Evolutionary conservation across 495 filamentous ascomycete genomes (phyloP), one percentile per base, ranked within the genome.

Genomic region (Melanomma pulvis-pyrius): DNA sequence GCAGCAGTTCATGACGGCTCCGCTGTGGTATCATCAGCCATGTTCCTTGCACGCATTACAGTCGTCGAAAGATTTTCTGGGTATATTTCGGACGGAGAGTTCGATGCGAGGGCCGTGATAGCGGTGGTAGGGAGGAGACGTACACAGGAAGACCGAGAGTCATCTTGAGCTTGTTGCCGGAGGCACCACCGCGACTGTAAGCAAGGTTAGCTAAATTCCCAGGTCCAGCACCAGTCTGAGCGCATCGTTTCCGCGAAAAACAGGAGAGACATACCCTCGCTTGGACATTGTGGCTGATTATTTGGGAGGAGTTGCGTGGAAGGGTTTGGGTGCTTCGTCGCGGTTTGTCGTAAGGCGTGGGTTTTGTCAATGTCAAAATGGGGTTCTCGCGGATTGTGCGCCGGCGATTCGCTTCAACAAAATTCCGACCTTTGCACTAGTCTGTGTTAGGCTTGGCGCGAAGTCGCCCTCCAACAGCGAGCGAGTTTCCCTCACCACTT

Each of bases 131-230:
- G 54, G 49, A 15, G 48, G 48, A 56, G 41, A 92, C 93, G 82
- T 93, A 97, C 93, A 92, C 90, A 80, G 94, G 94, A 75, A 98
- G 92, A 97, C 90, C 94, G 82, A 98, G 92, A 79, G 94, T 96
- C 94, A 98, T 98, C 89, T 97, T 98, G 71, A 98, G 88, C 90
- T 98, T 98, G 90, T 96, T 96, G 86, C 94, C 96, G 73, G 93
- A 87, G 85, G 90, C 89, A 90, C 90, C 90, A 85, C 91, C 91
- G 76, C 93, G 82, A 79, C 84, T 87, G 66, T 25, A 19, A 36
- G n/a, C 21, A 22, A 21, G 29, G 44, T 67, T 48, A 59, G 47
- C 44, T 30, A 41, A 44, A 32, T 51, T 9, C 48, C 8, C 51
- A 29, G 3, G 21, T 26, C 46, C 25, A n/a, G 1, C 46, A 26